Conservation (phyloP, 129 eudicot genomes). For the Ambrosia artemisiifolia region DNA sequence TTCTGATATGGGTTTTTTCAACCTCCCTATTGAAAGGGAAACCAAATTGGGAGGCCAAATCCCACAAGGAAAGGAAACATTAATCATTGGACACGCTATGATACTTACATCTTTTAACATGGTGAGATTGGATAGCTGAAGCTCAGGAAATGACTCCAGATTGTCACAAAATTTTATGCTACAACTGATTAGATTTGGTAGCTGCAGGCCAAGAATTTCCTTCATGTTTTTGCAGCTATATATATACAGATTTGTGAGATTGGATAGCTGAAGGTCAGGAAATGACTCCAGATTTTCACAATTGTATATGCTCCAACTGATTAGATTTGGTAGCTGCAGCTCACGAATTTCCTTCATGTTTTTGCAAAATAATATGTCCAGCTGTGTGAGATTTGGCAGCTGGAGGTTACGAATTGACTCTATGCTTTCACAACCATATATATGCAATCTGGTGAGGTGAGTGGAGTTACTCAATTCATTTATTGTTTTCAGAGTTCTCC, state of each 20-base stretch:
- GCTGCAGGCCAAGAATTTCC: neutral
- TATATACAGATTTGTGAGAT: too few species aligned
- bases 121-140: neutral
- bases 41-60: neutral
- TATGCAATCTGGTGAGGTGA: neutral
- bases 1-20: conserved; percentile 8
- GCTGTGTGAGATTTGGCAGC: neutral
- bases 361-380: neutral
- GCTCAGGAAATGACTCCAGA: neutral
- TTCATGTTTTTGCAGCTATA: neutral
- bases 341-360: neutral
- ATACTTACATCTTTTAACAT: neutral
- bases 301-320: too few species aligned
- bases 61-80: neutral
- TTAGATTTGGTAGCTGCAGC: neutral
- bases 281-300: neutral
- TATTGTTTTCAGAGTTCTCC: conserved; percentile 1
- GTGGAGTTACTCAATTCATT: neutral
- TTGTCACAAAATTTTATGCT: too few species aligned
- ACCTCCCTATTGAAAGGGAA: neutral
- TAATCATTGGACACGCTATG: neutral
- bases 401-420: neutral
- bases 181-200: neutral
- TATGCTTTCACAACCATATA: neutral
- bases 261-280: neutral